These are phyloP conservation scores for Apophysomyces ossiformis DNA, from an alignment of 371 early-diverging fungal species.

Conservation along the genomic window DNA sequence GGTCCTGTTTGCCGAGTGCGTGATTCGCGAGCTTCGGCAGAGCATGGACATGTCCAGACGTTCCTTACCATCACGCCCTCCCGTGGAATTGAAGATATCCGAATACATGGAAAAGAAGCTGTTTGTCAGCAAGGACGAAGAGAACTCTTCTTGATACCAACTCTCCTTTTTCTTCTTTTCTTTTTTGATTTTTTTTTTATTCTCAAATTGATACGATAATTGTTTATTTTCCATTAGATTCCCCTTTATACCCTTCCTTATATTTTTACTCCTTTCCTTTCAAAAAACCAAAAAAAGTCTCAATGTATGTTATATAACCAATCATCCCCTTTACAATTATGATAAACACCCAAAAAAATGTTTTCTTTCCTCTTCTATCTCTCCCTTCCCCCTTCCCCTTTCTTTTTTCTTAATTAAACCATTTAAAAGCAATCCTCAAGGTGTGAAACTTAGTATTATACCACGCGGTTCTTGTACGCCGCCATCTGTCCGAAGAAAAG, in stretches of 20 bases:
- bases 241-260: background rate
- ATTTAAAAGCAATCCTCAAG: background rate
- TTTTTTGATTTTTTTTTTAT: background rate
- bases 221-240: background rate
- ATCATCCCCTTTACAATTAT: background rate
- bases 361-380: background rate
- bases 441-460: too few relatives aligned
- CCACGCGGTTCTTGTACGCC: too few relatives aligned
- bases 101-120: slow-evolving; percentile 26
- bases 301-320: slow-evolving; percentile 7
- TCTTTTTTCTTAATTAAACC: background rate
- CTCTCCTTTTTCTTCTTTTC: background rate
- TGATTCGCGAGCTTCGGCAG: slow-evolving; percentile 37
- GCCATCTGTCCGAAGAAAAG: too few relatives aligned
- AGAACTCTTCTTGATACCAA: slow-evolving; percentile 1
- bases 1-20: slow-evolving; percentile 35
- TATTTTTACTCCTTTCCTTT: background rate
- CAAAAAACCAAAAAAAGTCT: background rate
- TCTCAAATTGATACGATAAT: background rate
- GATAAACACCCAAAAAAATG: too few relatives aligned
- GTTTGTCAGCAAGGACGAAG: slow-evolving; percentile 11
- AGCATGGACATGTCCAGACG: slow-evolving; percentile 23
- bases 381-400: background rate
- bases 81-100: slow-evolving; percentile 16
- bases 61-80: slow-evolving; percentile 22